These are phyloP conservation scores for Mycothermus thermophilus DNA, from an alignment of 495 filamentous ascomycete species.

Conservation along the genomic window DNA sequence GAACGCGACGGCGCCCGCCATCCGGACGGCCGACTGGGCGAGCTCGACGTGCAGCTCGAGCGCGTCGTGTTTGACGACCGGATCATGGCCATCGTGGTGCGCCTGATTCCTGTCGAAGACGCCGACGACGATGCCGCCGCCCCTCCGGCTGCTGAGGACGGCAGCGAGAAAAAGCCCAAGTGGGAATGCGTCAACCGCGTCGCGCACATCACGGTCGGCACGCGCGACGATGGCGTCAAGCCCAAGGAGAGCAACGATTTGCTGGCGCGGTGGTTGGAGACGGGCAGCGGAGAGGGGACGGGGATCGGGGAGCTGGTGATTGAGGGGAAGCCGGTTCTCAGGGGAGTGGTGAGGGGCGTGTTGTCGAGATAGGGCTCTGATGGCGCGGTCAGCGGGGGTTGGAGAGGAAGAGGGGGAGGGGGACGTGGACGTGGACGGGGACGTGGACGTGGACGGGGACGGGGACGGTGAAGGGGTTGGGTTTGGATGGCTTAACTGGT, in stretches of 20 bases:
- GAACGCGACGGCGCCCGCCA: constrained; percentile 22
- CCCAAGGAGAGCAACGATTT: constrained; percentile 89
- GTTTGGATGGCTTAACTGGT: no score
- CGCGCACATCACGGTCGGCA: constrained; percentile 86
- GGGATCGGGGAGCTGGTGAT: constrained; percentile 36
- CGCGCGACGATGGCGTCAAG: constrained; percentile 55
- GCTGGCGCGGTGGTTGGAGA: constrained; percentile 50
- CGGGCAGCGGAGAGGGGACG: constrained; percentile 30
- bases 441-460: no score
- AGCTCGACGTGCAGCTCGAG: constrained; percentile 39
- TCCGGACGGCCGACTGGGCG: constrained; percentile 26
- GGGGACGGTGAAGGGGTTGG: no score
- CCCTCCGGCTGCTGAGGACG: neutral
- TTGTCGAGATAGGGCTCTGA: constrained; percentile 28
- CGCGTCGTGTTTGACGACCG: constrained; percentile 64
- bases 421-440: neutral
- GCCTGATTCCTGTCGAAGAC: constrained; percentile 34
- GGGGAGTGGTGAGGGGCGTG: constrained; percentile 29
- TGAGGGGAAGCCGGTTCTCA: constrained; percentile 27
- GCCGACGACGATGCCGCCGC: constrained; percentile 24
- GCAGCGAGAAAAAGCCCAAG: no score
- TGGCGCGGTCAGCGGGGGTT: neutral
- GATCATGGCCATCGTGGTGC: constrained; percentile 77
- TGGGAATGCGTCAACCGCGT: constrained; percentile 64
- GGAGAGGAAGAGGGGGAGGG: neutral